phyloP scores from a whole-genome alignment of 2,329 filamentous ascomycete genomes.

The Epichloe sylvatica region DNA sequence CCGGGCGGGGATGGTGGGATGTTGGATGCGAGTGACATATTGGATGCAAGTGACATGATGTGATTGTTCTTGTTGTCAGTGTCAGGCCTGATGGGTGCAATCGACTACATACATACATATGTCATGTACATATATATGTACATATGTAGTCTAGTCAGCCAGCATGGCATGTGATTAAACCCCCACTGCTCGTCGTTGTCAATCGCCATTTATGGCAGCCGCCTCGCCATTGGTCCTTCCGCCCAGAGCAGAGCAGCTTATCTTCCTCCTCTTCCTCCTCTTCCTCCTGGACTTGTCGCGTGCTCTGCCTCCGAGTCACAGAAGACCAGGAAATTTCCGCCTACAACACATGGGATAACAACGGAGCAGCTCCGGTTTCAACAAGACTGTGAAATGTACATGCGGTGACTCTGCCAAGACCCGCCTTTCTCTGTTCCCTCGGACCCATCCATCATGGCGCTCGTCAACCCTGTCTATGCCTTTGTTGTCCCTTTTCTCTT shows the following conservation, averaged over 20 bases:
- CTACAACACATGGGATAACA: not conserved
- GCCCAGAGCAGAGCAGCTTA: not conserved
- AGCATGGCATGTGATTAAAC: no score
- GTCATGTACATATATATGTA: no score
- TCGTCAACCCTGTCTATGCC: conserved; percentile 40
- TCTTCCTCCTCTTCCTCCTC: not conserved
- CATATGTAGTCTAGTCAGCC: no score
- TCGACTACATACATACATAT: no score
- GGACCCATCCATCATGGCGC: conserved; percentile 27
- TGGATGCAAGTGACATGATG: no score
- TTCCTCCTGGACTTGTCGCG: not conserved
- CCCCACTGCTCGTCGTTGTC: not conserved
- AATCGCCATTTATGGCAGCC: not conserved
- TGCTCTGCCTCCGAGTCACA: not conserved
- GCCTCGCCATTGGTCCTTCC: not conserved
- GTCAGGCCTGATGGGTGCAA: no score
- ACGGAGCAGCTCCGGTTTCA: not conserved
- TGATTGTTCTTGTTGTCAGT: no score
- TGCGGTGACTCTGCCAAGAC: not conserved
- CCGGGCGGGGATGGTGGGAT: not conserved
- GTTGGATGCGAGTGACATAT: not conserved
- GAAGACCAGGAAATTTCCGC: no score
- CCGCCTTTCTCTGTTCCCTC: not conserved
- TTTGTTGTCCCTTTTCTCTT: conserved; percentile 49
- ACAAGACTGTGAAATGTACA: not conserved